Conservation (phyloP, 768 basidiomycete species). For the Lanmaoa pseudosensibilis region DNA sequence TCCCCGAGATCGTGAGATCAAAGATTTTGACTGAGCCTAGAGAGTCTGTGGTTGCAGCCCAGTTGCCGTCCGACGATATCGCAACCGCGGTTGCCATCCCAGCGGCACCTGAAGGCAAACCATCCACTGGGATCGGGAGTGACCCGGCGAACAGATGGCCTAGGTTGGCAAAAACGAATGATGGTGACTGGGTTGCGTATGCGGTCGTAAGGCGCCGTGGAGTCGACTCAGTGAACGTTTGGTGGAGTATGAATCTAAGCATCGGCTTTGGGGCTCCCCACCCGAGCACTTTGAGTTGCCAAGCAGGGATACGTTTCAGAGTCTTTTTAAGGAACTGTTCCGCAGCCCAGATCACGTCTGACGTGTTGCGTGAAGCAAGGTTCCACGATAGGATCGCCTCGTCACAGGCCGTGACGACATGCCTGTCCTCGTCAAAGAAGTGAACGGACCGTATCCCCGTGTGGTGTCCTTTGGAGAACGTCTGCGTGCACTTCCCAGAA, state of each 20-base stretch:
- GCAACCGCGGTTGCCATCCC: neutral
- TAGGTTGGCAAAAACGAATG: neutral
- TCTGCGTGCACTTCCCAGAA: slow-evolving; percentile 15
- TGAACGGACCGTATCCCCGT: slow-evolving; percentile 12
- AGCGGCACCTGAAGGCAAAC: neutral
- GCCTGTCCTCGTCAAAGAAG: slow-evolving; percentile 13
- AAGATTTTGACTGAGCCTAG: slow-evolving; percentile 8
- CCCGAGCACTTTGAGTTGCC: slow-evolving; percentile 7
- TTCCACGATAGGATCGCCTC: slow-evolving; percentile 9
- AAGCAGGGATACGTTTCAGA: neutral
- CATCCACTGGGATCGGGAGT: neutral
- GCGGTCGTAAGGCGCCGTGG: neutral
- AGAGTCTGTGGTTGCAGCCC: slow-evolving; percentile 10
- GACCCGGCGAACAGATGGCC: neutral
- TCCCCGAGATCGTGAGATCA: neutral
- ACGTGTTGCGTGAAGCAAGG: slow-evolving; percentile 1
- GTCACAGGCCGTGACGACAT: slow-evolving; percentile 9
- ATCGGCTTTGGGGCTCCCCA: slow-evolving; percentile 2
- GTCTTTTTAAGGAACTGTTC: neutral
- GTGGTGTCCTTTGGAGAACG: slow-evolving; percentile 17
- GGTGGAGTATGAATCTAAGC: neutral
- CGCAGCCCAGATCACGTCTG: neutral
- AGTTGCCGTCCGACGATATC: slow-evolving; percentile 23
- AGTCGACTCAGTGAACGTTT: neutral
- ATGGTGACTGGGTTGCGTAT: slow-evolving; percentile 2